Evolutionary conservation across 2,329 filamentous ascomycete genomes (phyloP), one percentile per base, ranked within the genome.

Genomic region (Bipolaris bicolor): DNA sequence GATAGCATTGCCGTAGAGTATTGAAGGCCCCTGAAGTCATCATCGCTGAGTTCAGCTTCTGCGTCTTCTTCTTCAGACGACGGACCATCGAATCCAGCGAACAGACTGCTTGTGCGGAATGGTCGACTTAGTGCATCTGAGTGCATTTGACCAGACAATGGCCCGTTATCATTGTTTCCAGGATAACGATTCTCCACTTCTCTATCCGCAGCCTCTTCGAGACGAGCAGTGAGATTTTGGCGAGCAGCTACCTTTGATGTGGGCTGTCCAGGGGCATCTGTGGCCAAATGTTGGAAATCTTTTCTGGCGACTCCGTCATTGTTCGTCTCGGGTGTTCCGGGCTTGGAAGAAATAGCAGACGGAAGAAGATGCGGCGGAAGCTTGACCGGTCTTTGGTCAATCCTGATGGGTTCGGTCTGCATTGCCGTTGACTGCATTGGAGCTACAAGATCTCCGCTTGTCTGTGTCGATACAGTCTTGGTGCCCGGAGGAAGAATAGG

Each of bases 401-500:
- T 86, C 53, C 91, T 86, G 56, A 98, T 97, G 57, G 91, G 90
- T 66, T 98, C 93, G 0, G 95, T 99, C 79, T 99, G 95, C 56
- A 93, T 83, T 2, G 84, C 86, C 44, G 78, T 82, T 54, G 83
- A 88, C 39, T 78, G 80, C 64, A 81, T 80, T 16, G 79, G 74
- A 24, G 76, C 72, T 9, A 80, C 67, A 34, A 80, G 69, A 10
- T 82, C 75, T 47, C 87, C 80, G 36, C 83, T 83, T 24, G 92
- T 92, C 76, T 99, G 95, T 68, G 90, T 94, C 16, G 87, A 88
- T 62, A 90, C 87, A 76, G 92, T 92, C 74, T 92, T 97, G 6
- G 86, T 89, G 60, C 87, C 87, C 55, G 93, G 88, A 52, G 92
- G 92, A 29, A 96, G 88, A 52, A 96, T 85, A 49, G 89, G 88